phyloP scores from a whole-genome alignment of 1,139 yeast genomes.

The Lodderomyces beijingensis region DNA sequence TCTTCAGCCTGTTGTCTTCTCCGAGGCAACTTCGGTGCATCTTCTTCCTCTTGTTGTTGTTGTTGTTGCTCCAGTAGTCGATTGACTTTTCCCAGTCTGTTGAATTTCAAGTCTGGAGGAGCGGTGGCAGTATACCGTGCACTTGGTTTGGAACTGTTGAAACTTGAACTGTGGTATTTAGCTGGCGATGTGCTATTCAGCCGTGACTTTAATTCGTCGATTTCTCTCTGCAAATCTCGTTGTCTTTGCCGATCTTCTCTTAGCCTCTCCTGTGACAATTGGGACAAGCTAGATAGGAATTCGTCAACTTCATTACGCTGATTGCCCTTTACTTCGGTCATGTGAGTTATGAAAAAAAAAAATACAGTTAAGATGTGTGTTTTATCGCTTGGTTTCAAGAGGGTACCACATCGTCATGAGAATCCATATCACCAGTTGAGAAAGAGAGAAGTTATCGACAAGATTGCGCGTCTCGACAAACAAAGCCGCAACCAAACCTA shows the following conservation, averaged over 20 bases:
- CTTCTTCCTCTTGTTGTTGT: conserved; percentile 4
- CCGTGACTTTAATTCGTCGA: conserved; percentile 26
- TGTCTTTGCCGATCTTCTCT: conserved; percentile 32
- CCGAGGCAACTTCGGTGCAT: conserved; percentile 14
- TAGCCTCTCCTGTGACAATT: conserved; percentile 28
- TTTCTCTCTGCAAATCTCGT: conserved; percentile 26
- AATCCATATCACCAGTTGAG: too few species aligned
- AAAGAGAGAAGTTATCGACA: too few species aligned
- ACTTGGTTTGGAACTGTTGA: too few species aligned
- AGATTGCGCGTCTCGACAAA: too few species aligned
- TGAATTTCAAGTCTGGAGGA: conserved; percentile 22
- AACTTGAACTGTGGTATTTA: conserved; percentile 10
- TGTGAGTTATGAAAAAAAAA: too few species aligned
- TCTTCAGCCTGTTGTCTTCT: too few species aligned
- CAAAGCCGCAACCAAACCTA: too few species aligned
- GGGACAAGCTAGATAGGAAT: conserved; percentile 30
- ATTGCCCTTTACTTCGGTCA: conserved; percentile 25
- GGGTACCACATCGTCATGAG: too few species aligned
- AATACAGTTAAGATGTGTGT: too few species aligned
- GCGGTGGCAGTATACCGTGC: too few species aligned
- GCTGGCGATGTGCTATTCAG: conserved; percentile 24
- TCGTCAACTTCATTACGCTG: conserved; percentile 27
- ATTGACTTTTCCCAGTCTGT: conserved; percentile 12
- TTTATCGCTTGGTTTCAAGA: too few species aligned
- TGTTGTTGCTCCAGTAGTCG: neutral